Conservation (phyloP, 192 early-diverging fungal genomes). For the Coemansia biformis region DNA sequence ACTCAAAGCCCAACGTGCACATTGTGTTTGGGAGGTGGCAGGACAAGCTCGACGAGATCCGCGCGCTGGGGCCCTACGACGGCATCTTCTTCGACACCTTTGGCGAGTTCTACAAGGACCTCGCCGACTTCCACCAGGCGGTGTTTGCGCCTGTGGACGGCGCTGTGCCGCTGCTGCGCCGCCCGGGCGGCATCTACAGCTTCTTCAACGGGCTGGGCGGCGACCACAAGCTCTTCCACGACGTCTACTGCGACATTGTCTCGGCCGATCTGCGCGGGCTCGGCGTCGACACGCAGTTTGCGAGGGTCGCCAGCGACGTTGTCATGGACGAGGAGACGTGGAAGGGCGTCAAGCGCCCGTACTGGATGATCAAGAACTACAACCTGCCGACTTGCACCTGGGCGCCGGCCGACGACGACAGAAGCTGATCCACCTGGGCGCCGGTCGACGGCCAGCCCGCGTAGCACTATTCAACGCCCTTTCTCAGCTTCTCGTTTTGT, state of each 20-base stretch:
- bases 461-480: too few relatives aligned
- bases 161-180: conserved; percentile 60
- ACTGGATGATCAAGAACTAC: conserved; percentile 52
- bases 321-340: conserved; percentile 78
- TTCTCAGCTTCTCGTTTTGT: too few relatives aligned
- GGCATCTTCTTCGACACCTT: conserved; percentile 95
- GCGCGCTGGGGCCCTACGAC: conserved; percentile 63
- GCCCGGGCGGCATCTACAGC: conserved; percentile 76
- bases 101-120: conserved; percentile 89
- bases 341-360: conserved; percentile 75
- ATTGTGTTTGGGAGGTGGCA: conserved; percentile 94
- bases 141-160: conserved; percentile 26
- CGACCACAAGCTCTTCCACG: conserved; percentile 94
- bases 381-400: conserved; percentile 49
- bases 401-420: neutral
- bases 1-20: conserved; percentile 72
- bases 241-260: conserved; percentile 83
- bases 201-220: conserved; percentile 95
- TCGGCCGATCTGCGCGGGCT: conserved; percentile 75
- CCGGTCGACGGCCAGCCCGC: too few relatives aligned
- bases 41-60: conserved; percentile 68
- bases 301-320: conserved; percentile 67
- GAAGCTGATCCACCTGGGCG: too few relatives aligned
- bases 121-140: conserved; percentile 64
- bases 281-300: conserved; percentile 70